phyloP scores from a whole-genome alignment of 257 asterid genomes.

The Misopates orontium region DNA sequence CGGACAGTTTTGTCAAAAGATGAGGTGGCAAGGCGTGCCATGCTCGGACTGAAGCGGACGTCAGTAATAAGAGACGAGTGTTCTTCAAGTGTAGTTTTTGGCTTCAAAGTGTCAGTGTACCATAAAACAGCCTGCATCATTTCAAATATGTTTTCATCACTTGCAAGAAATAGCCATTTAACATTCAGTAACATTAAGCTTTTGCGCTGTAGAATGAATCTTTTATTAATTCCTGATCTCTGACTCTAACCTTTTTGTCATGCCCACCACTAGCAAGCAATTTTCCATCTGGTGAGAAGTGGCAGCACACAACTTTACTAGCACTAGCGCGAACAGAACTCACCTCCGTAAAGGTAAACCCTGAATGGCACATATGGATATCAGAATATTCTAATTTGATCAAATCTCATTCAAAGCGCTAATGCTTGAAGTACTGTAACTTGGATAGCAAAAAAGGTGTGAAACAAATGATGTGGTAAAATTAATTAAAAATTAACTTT shows the following conservation, averaged over 20 bases:
- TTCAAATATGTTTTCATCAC: slow-evolving; percentile 16
- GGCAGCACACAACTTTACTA: slow-evolving; percentile 86
- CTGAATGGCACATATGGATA: slow-evolving; percentile 36
- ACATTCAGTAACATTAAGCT: background rate
- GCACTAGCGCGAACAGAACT: slow-evolving; percentile 72
- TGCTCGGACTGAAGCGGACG: slow-evolving; percentile 97
- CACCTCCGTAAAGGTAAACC: slow-evolving; percentile 79
- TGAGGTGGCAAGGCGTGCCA: slow-evolving; percentile 96
- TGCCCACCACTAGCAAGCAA: slow-evolving; percentile 97
- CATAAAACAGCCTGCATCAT: slow-evolving; percentile 83
- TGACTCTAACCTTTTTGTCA: slow-evolving; percentile 72
- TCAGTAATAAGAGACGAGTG: slow-evolving; percentile 79
- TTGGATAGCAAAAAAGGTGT: background rate
- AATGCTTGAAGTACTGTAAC: background rate
- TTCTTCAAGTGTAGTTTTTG: slow-evolving; percentile 85
- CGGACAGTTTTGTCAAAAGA: slow-evolving; percentile 95
- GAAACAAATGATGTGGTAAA: background rate
- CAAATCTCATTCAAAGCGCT: background rate
- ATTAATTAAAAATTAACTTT: background rate
- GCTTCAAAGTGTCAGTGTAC: slow-evolving; percentile 74
- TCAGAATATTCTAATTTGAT: slow-evolving; percentile 27
- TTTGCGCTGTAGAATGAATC: slow-evolving; percentile 12
- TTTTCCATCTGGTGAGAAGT: slow-evolving; percentile 96
- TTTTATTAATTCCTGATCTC: slow-evolving; percentile 8
- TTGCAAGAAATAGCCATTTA: slow-evolving; percentile 11